A percentile compares a stretch with the other conserved stretches of the same genome.
Evolutionary conservation across 2,329 filamentous ascomycete species (phyloP).

Genomic region (Arachnomyces sp.): DNA sequence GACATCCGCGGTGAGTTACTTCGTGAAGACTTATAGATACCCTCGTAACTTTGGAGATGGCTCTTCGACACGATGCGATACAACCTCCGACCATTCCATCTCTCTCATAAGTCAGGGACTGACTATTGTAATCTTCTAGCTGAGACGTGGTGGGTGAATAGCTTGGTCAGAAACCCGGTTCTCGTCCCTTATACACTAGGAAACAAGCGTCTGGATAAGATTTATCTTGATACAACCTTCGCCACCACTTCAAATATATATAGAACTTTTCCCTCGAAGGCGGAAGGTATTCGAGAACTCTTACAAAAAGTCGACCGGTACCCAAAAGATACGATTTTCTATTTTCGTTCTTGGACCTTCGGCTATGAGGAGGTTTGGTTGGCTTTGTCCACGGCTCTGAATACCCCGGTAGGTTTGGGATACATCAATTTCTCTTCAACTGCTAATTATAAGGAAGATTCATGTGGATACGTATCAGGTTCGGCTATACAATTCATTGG

Average conservation of each 20-base stretch:
- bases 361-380: slow-evolving; percentile 92
- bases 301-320: slow-evolving; percentile 61
- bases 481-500: slow-evolving; percentile 61
- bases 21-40: no score
- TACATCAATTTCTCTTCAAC: neutral
- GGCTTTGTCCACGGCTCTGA: slow-evolving; percentile 63
- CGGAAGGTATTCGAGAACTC: slow-evolving; percentile 68
- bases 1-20: slow-evolving; percentile 60
- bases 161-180: slow-evolving; percentile 61
- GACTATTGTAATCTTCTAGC: slow-evolving; percentile 29
- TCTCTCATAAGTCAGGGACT: neutral
- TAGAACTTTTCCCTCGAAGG: slow-evolving; percentile 54
- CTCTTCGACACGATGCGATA: neutral
- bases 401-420: slow-evolving; percentile 47
- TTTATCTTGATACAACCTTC: slow-evolving; percentile 88
- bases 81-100: neutral
- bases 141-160: slow-evolving; percentile 78
- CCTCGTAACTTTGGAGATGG: neutral
- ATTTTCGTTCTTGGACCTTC: slow-evolving; percentile 85
- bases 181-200: slow-evolving; percentile 67
- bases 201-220: slow-evolving; percentile 61
- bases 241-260: slow-evolving; percentile 45
- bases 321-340: slow-evolving; percentile 67
- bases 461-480: slow-evolving; percentile 80
- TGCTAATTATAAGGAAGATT: slow-evolving; percentile 41